phyloP scores from a whole-genome alignment of 2,329 filamentous ascomycete genomes.

The Clarireedia sp. region DNA sequence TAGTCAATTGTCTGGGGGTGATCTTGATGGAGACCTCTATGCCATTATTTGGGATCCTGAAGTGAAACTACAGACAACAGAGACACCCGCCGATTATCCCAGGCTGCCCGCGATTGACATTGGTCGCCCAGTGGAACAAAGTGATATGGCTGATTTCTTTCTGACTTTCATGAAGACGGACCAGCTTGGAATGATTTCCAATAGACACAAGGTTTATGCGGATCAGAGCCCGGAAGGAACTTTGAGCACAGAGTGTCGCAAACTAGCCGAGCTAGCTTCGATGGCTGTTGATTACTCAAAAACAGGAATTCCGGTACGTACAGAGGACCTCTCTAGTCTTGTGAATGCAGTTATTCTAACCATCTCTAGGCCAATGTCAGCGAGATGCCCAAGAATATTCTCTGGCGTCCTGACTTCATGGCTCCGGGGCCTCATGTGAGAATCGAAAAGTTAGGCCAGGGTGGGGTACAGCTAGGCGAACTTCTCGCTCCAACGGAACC shows the following conservation, averaged over 20 bases:
- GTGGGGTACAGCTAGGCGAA: conserved; percentile 3
- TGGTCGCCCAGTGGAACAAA: conserved; percentile 46
- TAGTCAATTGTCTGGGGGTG: conserved; percentile 71
- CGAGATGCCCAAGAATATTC: conserved; percentile 21
- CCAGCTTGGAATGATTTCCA: conserved; percentile 57
- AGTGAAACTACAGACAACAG: conserved; percentile 38
- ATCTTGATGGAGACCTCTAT: conserved; percentile 77
- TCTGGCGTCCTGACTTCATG: conserved; percentile 44
- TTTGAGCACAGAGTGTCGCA: conserved; percentile 40
- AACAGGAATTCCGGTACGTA: conserved; percentile 52
- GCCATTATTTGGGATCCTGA: conserved; percentile 66
- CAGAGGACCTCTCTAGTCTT: neutral
- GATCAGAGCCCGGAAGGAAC: conserved; percentile 50
- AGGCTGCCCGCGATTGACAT: conserved; percentile 49
- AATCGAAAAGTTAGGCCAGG: conserved; percentile 32
- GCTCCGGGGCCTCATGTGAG: conserved; percentile 37
- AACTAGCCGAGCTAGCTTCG: conserved; percentile 57
- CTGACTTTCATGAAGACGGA: conserved; percentile 68
- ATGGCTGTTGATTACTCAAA: conserved; percentile 71
- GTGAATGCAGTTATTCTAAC: neutral
- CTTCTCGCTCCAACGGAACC: conserved; percentile 11
- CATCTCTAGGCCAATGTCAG: conserved; percentile 21
- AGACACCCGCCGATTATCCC: conserved; percentile 63
- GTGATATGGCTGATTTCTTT: conserved; percentile 75
- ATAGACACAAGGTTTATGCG: conserved; percentile 53